Base-by-base conservation (phyloP, 495 filamentous ascomycete species). In the Hypoxylon trugodes region DNA sequence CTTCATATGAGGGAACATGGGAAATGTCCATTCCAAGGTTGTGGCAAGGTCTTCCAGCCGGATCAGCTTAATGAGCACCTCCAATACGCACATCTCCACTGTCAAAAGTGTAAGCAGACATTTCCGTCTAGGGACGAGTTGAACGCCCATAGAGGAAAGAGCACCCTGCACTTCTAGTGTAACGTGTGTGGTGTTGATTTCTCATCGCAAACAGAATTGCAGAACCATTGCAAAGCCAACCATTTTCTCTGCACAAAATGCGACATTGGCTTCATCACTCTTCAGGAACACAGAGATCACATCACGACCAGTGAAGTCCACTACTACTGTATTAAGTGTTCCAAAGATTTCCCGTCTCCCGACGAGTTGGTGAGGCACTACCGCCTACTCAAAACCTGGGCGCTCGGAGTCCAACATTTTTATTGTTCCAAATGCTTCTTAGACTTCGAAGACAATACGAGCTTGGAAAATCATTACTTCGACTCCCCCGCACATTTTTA, bases 121-220 rank as follows among this genome's bases (percentile, higher is more conserved):
- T 57, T 52, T 9, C 4, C 37, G 13, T 26, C 51, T 1, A 1
- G 2, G 3, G 46, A 35, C 1, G 47, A 46, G 6, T 12, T 52
- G 0, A 7, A 2, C 1, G 25, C 6, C 0, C 53, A 53, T 16
- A 37, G 32, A 24, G 18, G 16, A 30, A 36, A 16, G 4, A 42
- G 15, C 10, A 35, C 15, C 24, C 4, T 21, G 19, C 53, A 58
- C 46, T 47, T 46, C 3, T 57, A 52, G 60, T 65, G 54, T 18
- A 21, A 65, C 21, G 53, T 42, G 48, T 65, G 61, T 35, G 41
- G 42, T 15, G 42, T 59, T 2, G 62, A 65, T 0, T 65, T 59
- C 35, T n/a, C 33, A 6, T 32, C 13, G 1, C 12, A 9, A 0
- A 8, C 2, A 12, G 13, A 8, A 21, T 16, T 38, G 0, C 10